Evolutionary conservation across 306 rosid species (phyloP).

Genomic region (Sophora flavescens): DNA sequence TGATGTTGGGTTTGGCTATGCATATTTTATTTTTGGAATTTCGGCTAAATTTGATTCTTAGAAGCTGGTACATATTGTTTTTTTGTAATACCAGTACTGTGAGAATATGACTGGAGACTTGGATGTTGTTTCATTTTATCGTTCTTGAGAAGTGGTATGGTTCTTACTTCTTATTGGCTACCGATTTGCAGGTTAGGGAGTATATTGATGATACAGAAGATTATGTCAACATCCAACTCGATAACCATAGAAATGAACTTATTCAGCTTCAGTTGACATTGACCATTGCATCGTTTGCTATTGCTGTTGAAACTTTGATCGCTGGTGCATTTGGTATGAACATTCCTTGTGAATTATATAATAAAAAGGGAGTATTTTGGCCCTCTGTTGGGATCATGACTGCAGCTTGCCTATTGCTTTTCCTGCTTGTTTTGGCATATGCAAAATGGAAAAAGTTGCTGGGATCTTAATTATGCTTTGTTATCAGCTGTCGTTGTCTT

Average conservation of each 20-base stretch:
- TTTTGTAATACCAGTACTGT: neutral
- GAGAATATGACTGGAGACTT: constrained; percentile 12
- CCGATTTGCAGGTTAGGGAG: constrained; percentile 77
- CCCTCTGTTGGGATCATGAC: constrained; percentile 51
- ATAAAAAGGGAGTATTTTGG: constrained; percentile 48
- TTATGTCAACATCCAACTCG: constrained; percentile 75
- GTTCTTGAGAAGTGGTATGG: constrained; percentile 26
- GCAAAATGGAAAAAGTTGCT: constrained; percentile 81
- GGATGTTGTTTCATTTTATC: neutral
- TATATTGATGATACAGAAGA: constrained; percentile 86
- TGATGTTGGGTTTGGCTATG: constrained; percentile 16
- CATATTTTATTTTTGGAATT: constrained; percentile 20
- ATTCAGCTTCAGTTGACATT: constrained; percentile 77
- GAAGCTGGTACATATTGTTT: neutral
- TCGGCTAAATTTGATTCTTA: constrained; percentile 10
- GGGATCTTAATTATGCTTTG: constrained; percentile 54
- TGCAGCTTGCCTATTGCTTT: constrained; percentile 50
- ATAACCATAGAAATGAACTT: constrained; percentile 77
- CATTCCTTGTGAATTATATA: constrained; percentile 61
- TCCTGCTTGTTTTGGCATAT: constrained; percentile 67
- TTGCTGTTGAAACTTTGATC: constrained; percentile 64
- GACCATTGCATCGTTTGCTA: constrained; percentile 79
- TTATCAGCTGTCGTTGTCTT: constrained; percentile 2
- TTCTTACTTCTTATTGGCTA: constrained; percentile 33
- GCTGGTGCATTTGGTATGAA: constrained; percentile 77